These are phyloP conservation scores for Nakazawaea ambrosiae DNA, from an alignment of 805 yeast species.

Conservation along the genomic window DNA sequence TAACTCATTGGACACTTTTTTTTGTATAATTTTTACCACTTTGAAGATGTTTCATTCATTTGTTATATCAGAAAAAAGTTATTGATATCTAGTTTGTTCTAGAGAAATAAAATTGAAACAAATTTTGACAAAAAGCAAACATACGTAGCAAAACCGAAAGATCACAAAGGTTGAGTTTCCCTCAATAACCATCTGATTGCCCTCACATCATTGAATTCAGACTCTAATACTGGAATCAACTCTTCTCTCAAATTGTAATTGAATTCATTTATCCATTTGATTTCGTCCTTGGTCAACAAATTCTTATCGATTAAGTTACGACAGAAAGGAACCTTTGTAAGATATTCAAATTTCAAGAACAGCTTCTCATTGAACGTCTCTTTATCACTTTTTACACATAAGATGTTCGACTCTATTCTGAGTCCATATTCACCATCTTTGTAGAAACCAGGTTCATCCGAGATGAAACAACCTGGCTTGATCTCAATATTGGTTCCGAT, in stretches of 20 bases:
- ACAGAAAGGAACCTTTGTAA: slow-evolving; percentile 84
- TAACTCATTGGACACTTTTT: no score
- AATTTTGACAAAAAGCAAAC: no score
- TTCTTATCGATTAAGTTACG: slow-evolving; percentile 57
- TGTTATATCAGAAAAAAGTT: no score
- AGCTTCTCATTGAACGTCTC: slow-evolving; percentile 46
- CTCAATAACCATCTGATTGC: slow-evolving; percentile 66
- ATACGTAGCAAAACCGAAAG: no score
- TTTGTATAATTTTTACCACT: no score
- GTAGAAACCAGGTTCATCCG: slow-evolving; percentile 95
- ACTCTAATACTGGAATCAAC: slow-evolving; percentile 40
- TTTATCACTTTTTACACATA: slow-evolving; percentile 40
- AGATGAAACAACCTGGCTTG: slow-evolving; percentile 64
- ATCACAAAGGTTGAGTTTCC: slow-evolving; percentile 44
- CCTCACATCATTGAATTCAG: slow-evolving; percentile 43
- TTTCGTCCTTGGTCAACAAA: slow-evolving; percentile 56
- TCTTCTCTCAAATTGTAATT: slow-evolving; percentile 51
- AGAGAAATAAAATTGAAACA: no score
- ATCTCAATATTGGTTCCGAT: slow-evolving; percentile 52
- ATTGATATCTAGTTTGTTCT: no score
- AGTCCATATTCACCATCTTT: slow-evolving; percentile 87
- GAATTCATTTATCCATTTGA: slow-evolving; percentile 60
- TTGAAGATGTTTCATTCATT: no score
- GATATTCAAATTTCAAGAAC: slow-evolving; percentile 70
- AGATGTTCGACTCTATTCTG: slow-evolving; percentile 79